Base-by-base conservation (phyloP, 2,329 filamentous ascomycete genomes). In the Cercospora sp. region DNA sequence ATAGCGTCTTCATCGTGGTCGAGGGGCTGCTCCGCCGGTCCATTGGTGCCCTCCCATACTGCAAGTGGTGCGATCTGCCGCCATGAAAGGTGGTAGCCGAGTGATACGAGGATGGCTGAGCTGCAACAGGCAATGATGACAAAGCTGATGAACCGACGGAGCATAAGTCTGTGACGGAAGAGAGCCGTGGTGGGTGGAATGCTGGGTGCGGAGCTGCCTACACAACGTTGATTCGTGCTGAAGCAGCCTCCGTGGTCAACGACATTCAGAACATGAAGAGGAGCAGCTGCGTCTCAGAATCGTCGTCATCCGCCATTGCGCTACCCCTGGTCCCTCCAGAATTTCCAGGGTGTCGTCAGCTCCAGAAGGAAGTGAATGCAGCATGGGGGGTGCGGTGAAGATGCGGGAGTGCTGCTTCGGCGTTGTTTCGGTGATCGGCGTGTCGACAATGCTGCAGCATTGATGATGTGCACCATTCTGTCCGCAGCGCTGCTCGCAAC, bases 51-150 rank as follows among this genome's bases (percentile, higher is more conserved):
- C 6, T 79, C 80, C 5, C 82, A 65, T 16, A 79, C 80, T 36
- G 83, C 68, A 51, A 78, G 74, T 68, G 83, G 79, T 23, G 81
- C 81, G 26, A 82, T 60, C 1, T 74, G 73, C 33, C 73, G 75
- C 79, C 79, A 81, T 69, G 78, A 75, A 57, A 79, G 75, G 51
- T 75, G 76, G 13, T 79, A 78, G 68, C 80, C 80, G 53, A 76
- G 36, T 26, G 71, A 63, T 65, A 80, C 73, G 66, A 82, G 65
- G 63, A 82, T 74, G 60, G 80, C 60, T 2, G 71, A 73, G 65
- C 64, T 69, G 58, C 75, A 62, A 31, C 68, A 63, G 60, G 68
- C 74, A 51, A 74, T 65, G 62, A 76, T 20, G 60, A 74, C 23
- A 60, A 75, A 68, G 28, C 72, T 69, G 16, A 74, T 53, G 60